These are phyloP conservation scores for Phanerochaete sordida DNA, from an alignment of 768 basidiomycete genomes.

Conservation along the genomic window DNA sequence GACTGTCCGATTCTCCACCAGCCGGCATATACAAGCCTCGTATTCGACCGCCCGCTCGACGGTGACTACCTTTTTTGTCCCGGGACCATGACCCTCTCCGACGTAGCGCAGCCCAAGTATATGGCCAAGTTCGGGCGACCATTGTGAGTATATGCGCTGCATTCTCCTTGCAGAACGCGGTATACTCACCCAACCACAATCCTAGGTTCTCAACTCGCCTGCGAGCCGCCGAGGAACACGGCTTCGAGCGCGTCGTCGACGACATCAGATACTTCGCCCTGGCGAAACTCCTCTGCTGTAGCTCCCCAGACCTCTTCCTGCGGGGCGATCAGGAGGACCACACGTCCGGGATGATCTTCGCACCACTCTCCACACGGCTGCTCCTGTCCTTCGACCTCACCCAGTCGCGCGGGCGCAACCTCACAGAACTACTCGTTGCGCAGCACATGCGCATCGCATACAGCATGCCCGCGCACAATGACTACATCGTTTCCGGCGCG, in stretches of 20 bases:
- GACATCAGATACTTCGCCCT: not conserved
- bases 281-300: not conserved
- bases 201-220: not conserved
- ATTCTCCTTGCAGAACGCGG: no score
- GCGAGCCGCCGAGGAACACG: not conserved
- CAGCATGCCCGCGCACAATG: slow-evolving; percentile 22
- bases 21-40: not conserved
- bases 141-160: no score
- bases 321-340: no score
- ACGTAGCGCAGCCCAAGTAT: not conserved
- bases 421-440: slow-evolving; percentile 17
- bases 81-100: not conserved
- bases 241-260: not conserved
- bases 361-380: not conserved
- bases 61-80: not conserved
- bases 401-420: not conserved
- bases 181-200: not conserved
- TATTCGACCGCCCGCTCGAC: not conserved
- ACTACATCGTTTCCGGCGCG: slow-evolving; percentile 26
- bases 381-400: not conserved
- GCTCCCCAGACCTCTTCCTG: no score
- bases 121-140: not conserved
- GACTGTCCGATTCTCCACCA: not conserved
- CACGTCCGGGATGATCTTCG: not conserved
- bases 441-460: slow-evolving; percentile 27